A percentile compares a stretch with the other conserved stretches of the same genome.
Evolutionary conservation across 805 yeast species (phyloP).

Genomic region (Myxozyma mucilagina): DNA sequence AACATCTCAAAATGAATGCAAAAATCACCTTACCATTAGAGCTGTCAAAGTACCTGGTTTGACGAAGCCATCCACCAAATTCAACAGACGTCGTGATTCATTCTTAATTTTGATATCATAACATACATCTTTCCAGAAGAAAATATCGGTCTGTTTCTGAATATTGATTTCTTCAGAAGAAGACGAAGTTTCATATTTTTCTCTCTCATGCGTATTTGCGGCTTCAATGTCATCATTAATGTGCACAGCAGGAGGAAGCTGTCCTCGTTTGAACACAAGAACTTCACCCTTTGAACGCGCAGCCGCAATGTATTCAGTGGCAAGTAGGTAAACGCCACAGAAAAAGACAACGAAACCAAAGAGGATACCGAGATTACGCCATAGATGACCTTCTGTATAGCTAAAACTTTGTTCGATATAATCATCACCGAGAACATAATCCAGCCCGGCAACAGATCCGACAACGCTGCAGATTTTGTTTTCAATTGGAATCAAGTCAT

Average conservation of each 20-base stretch:
- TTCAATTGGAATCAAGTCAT: conserved; percentile 38
- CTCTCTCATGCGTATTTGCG: conserved; percentile 12
- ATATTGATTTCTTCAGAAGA: conserved; percentile 18
- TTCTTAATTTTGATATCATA: conserved; percentile 65
- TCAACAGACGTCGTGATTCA: conserved; percentile 60
- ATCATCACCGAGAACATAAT: conserved; percentile 53
- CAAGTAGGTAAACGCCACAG: conserved; percentile 52
- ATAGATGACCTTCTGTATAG: conserved; percentile 51
- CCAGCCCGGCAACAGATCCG: conserved; percentile 56
- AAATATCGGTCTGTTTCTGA: conserved; percentile 47
- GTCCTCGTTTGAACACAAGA: conserved; percentile 23
- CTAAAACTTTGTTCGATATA: conserved; percentile 49
- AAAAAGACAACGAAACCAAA: conserved; percentile 58
- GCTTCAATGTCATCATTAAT: conserved; percentile 23
- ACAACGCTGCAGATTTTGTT: conserved; percentile 56
- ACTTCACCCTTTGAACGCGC: conserved; percentile 30
- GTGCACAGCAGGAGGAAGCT: conserved; percentile 17
- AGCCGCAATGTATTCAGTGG: conserved; percentile 55
- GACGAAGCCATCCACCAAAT: conserved; percentile 77
- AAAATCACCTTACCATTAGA: conserved; percentile 48
- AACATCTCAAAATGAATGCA: neutral
- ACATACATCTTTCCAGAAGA: conserved; percentile 76
- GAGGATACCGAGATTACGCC: conserved; percentile 64
- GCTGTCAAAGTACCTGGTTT: conserved; percentile 83
- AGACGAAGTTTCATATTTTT: conserved; percentile 11